Evolutionary conservation across 805 yeast genomes (phyloP).

Genomic region (Hagleromyces aurorensis): DNA sequence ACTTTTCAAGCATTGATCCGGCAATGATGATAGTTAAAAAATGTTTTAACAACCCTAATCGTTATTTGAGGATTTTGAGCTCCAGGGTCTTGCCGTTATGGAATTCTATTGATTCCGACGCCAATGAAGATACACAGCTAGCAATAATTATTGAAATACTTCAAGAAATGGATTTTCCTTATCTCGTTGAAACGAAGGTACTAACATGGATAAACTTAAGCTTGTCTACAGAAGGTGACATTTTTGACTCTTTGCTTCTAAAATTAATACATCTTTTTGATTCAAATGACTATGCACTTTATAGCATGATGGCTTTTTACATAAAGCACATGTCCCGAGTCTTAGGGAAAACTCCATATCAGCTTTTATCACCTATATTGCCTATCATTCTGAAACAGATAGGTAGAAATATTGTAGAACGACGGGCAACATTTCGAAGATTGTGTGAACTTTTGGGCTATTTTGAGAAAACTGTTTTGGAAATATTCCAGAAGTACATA

Average conservation of each 20-base stretch:
- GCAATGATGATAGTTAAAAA: constrained; percentile 37
- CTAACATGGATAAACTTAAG: constrained; percentile 61
- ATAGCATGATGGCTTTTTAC: constrained; percentile 60
- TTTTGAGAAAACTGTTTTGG: constrained; percentile 51
- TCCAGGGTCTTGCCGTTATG: constrained; percentile 48
- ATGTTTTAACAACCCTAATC: constrained; percentile 35
- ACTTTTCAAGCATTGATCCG: constrained; percentile 3
- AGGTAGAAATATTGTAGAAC: constrained; percentile 43
- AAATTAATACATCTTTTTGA: constrained; percentile 61
- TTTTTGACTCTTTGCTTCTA: constrained; percentile 56
- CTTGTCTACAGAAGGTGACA: constrained; percentile 54
- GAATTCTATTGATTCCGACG: constrained; percentile 33
- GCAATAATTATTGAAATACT: constrained; percentile 37
- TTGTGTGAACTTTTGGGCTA: constrained; percentile 62
- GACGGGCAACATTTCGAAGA: constrained; percentile 46
- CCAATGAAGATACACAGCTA: constrained; percentile 37
- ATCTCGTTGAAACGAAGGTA: constrained; percentile 51
- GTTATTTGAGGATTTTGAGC: constrained; percentile 51
- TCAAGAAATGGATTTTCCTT: constrained; percentile 30
- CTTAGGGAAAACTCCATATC: constrained; percentile 63
- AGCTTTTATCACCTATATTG: constrained; percentile 68
- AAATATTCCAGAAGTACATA: constrained; percentile 62
- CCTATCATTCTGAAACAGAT: constrained; percentile 61
- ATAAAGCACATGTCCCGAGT: constrained; percentile 50
- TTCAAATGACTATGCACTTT: constrained; percentile 50